Conservation (phyloP, 2,329 filamentous ascomycete species). For the Penicillium sp. region DNA sequence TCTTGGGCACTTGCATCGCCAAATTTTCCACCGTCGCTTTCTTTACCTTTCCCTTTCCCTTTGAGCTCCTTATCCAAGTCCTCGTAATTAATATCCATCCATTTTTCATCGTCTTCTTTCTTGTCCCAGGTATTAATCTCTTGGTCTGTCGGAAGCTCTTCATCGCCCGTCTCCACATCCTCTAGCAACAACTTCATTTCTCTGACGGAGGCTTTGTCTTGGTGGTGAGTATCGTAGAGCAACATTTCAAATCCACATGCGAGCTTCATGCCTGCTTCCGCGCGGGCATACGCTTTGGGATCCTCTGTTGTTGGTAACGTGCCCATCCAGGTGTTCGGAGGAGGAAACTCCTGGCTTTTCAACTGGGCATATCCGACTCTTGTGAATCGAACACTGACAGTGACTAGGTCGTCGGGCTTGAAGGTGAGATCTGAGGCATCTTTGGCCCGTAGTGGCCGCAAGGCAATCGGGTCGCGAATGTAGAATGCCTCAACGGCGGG, state of each 20-base stretch:
- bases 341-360: conserved; percentile 74
- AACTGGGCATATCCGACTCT: conserved; percentile 88
- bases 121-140: conserved; percentile 70
- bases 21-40: conserved; percentile 35
- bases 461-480: conserved; percentile 73
- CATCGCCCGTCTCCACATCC: conserved; percentile 70
- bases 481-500: conserved; percentile 90
- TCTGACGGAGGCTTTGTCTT: conserved; percentile 65
- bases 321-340: conserved; percentile 57
- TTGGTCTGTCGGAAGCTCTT: conserved; percentile 64
- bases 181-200: conserved; percentile 75
- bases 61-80: conserved; percentile 81
- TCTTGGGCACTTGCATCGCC: conserved; percentile 47
- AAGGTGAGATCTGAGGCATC: conserved; percentile 60
- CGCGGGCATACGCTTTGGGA: conserved; percentile 48
- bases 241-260: conserved; percentile 90
- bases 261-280: conserved; percentile 82
- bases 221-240: conserved; percentile 63
- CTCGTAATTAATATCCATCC: conserved; percentile 87
- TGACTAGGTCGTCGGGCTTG: conserved; percentile 73
- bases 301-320: conserved; percentile 41
- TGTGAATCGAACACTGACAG: conserved; percentile 76
- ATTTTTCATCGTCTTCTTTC: conserved; percentile 78
- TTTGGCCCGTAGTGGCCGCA: conserved; percentile 64
- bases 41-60: conserved; percentile 49